These are phyloP conservation scores for Lotmaria passim DNA, from an alignment of 208 protist species.

Conservation along the genomic window DNA sequence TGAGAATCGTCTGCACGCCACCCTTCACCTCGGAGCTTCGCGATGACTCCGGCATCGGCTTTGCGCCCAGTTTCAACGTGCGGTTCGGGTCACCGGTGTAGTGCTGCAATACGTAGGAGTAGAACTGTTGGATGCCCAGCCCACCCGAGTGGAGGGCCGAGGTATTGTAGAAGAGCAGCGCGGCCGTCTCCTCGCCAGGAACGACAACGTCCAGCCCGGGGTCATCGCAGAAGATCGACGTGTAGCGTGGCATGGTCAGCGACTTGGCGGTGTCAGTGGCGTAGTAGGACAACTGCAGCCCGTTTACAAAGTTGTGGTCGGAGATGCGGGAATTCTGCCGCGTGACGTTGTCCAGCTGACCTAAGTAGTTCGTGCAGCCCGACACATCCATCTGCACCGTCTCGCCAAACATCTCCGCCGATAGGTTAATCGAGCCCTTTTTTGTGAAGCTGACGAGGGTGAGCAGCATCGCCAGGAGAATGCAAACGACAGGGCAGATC, in stretches of 20 bases:
- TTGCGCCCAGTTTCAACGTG: constrained; percentile 16
- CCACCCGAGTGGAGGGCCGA: constrained; percentile 52
- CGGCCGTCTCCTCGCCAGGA: constrained; percentile 18
- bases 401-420: constrained; percentile 45
- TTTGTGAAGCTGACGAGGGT: constrained; percentile 42
- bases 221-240: constrained; percentile 35
- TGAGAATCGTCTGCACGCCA: constrained; percentile 52
- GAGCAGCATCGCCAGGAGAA: constrained; percentile 74
- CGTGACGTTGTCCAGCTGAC: constrained; percentile 19
- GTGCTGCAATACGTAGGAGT: constrained; percentile 46
- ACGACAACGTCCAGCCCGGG: constrained; percentile 45
- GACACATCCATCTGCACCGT: constrained; percentile 42
- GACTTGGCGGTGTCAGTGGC: constrained; percentile 42
- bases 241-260: constrained; percentile 50
- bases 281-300: constrained; percentile 33
- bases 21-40: constrained; percentile 25
- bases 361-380: constrained; percentile 33
- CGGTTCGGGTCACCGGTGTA: constrained; percentile 13
- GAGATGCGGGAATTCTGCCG: constrained; percentile 20
- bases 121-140: constrained; percentile 44
- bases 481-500: constrained; percentile 64
- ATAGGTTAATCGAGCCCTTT: constrained; percentile 34
- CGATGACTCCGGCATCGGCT: constrained; percentile 44
- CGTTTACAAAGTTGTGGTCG: constrained; percentile 30
- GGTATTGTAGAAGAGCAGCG: constrained; percentile 64